Evolutionary conservation across 768 basidiomycete species (phyloP).

Genomic region (Cystofilobasidium ferigula): DNA sequence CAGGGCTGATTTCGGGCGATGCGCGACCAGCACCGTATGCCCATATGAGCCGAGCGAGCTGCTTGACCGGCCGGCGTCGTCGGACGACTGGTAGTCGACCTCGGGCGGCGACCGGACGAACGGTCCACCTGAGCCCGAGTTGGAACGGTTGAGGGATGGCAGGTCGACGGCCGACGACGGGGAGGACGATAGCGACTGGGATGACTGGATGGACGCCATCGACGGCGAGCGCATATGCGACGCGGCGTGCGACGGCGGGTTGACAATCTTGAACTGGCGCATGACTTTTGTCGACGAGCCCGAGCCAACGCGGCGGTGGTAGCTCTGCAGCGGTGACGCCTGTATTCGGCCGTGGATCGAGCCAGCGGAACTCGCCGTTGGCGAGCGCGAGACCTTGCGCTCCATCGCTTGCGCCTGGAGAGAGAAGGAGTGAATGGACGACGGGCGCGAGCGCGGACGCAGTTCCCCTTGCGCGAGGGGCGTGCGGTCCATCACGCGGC

Average conservation of each 20-base stretch:
- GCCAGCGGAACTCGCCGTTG: conserved; percentile 64
- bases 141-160: conserved; percentile 39
- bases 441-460: conserved; percentile 57
- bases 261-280: conserved; percentile 48
- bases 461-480: conserved; percentile 74
- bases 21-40: conserved; percentile 60
- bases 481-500: conserved; percentile 60
- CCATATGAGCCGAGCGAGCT: conserved; percentile 29
- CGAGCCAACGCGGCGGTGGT: conserved; percentile 67
- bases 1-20: conserved; percentile 64
- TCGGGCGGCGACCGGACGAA: conserved; percentile 34
- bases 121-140: conserved; percentile 37
- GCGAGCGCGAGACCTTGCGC: conserved; percentile 54
- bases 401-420: conserved; percentile 35
- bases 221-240: conserved; percentile 55
- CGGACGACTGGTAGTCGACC: conserved; percentile 11
- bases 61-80: conserved; percentile 17
- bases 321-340: conserved; percentile 65
- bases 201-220: conserved; percentile 61
- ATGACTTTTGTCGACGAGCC: conserved; percentile 74
- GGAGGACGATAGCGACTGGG: conserved; percentile 45
- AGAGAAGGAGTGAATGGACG: conserved; percentile 68
- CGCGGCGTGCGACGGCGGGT: conserved; percentile 46
- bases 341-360: conserved; percentile 46
- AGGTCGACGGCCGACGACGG: conserved; percentile 45